Conservation (phyloP, 495 filamentous ascomycete species). For the Bacidia rubella region DNA sequence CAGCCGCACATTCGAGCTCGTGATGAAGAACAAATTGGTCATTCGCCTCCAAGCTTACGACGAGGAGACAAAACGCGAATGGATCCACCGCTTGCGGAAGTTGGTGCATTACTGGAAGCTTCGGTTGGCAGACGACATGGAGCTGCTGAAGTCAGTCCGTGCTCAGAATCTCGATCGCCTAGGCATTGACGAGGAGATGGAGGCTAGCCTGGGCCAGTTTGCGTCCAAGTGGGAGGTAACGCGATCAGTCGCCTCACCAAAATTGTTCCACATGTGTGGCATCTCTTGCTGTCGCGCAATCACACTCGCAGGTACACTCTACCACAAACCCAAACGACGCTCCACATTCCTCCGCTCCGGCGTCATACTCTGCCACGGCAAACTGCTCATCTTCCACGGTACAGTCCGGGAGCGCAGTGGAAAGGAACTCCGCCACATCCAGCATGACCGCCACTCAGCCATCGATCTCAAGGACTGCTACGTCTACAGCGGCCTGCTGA, state of each 20-base stretch:
- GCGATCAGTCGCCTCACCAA: conserved; percentile 47
- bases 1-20: conserved; percentile 49
- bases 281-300: conserved; percentile 53
- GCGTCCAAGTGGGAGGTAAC: conserved; percentile 64
- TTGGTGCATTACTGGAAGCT: conserved; percentile 54
- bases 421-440: conserved; percentile 44
- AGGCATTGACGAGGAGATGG: conserved; percentile 56
- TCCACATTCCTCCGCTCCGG: conserved; percentile 47
- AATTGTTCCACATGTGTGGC: conserved; percentile 57
- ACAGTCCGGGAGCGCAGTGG: conserved; percentile 45
- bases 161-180: conserved; percentile 47
- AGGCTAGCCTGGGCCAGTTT: conserved; percentile 55
- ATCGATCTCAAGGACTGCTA: conserved; percentile 58
- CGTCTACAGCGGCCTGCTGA: conserved; percentile 55
- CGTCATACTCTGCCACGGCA: conserved; percentile 50
- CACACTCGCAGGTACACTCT: conserved; percentile 51
- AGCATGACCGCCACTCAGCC: conserved; percentile 44
- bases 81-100: conserved; percentile 45
- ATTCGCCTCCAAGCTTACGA: conserved; percentile 56
- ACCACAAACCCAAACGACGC: conserved; percentile 52
- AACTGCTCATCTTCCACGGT: conserved; percentile 51
- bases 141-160: conserved; percentile 41
- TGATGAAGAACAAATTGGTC: conserved; percentile 48
- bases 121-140: conserved; percentile 42
- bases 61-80: conserved; percentile 43